A percentile compares a stretch with the other conserved stretches of the same genome.
These are phyloP conservation scores for Rhodotorula sphaerocarpa DNA, from an alignment of 768 basidiomycete genomes.

Conservation along the genomic window DNA sequence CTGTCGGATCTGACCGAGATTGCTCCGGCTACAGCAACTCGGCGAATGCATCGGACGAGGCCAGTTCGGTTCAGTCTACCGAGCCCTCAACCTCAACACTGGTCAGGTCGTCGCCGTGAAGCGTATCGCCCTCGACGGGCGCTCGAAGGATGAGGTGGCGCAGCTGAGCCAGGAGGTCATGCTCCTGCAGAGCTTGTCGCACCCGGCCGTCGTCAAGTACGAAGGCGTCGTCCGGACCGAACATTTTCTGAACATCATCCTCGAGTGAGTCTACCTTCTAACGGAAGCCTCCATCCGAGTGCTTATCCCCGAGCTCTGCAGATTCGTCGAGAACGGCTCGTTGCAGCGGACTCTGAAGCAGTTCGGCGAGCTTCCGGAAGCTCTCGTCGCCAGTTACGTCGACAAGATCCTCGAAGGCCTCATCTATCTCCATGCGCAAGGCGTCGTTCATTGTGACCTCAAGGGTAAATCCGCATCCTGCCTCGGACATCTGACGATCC, in stretches of 20 bases:
- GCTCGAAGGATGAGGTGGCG: conserved; percentile 80
- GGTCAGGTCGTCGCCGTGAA: conserved; percentile 99
- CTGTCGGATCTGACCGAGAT: conserved; percentile 2
- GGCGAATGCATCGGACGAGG: conserved; percentile 95
- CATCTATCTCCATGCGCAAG: conserved; percentile 68
- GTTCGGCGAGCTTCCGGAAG: conserved; percentile 88
- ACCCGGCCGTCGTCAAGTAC: conserved; percentile 95
- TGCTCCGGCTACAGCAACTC: conserved; percentile 60
- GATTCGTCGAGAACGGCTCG: conserved; percentile 93
- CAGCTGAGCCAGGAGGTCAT: conserved; percentile 93
- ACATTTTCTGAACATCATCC: conserved; percentile 78
- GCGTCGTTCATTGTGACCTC: conserved; percentile 94
- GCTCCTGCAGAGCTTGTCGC: conserved; percentile 76
- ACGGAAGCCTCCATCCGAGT: too few species aligned
- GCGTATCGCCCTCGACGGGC: conserved; percentile 77
- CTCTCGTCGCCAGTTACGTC: conserved; percentile 81
- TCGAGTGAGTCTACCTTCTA: conserved; percentile 65
- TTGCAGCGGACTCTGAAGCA: conserved; percentile 85
- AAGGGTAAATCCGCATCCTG: conserved; percentile 50
- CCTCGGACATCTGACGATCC: not conserved
- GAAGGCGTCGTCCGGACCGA: conserved; percentile 89
- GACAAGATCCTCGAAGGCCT: conserved; percentile 94
- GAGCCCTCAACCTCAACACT: conserved; percentile 83
- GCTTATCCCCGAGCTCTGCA: conserved; percentile 42
- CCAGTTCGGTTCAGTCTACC: conserved; percentile 92